Evolutionary conservation across 1,139 yeast species (phyloP).

Genomic region (Yamadazyma oceani): DNA sequence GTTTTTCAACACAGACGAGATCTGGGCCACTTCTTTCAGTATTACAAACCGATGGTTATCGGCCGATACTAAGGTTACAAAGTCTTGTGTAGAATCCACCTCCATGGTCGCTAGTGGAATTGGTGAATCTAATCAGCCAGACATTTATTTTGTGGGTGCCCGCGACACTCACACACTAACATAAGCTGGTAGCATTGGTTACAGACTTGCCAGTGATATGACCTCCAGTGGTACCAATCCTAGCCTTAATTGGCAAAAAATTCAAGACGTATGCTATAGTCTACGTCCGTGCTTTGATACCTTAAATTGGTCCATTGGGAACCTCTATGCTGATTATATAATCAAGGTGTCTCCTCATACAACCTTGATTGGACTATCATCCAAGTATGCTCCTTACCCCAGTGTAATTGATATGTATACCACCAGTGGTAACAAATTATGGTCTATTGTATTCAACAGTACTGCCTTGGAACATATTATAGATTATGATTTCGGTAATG

Average conservation of each 20-base stretch:
- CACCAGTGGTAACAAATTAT: constrained; percentile 51
- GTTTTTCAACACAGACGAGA: constrained; percentile 77
- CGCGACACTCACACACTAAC: too few species aligned
- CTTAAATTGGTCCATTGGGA: constrained; percentile 37
- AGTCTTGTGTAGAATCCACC: constrained; percentile 21
- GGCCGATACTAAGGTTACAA: constrained; percentile 70
- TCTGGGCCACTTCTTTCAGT: constrained; percentile 73
- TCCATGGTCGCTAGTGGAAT: background rate
- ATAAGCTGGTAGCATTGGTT: too few species aligned
- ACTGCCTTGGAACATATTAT: constrained; percentile 54
- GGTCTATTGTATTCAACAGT: constrained; percentile 53
- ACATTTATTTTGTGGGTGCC: too few species aligned
- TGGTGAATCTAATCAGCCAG: too few species aligned
- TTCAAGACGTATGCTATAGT: constrained; percentile 61
- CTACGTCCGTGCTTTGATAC: constrained; percentile 44
- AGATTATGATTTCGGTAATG: constrained; percentile 57
- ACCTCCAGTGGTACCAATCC: constrained; percentile 32
- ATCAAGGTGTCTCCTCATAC: constrained; percentile 30
- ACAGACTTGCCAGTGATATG: constrained; percentile 19
- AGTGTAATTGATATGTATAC: constrained; percentile 50
- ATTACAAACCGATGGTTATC: constrained; percentile 71
- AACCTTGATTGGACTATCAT: constrained; percentile 39
- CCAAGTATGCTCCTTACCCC: constrained; percentile 33
- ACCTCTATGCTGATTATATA: constrained; percentile 27
- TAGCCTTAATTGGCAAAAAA: constrained; percentile 60